Evolutionary conservation across 2,329 filamentous ascomycete species (phyloP).

Genomic region (Cladosporium sp.): DNA sequence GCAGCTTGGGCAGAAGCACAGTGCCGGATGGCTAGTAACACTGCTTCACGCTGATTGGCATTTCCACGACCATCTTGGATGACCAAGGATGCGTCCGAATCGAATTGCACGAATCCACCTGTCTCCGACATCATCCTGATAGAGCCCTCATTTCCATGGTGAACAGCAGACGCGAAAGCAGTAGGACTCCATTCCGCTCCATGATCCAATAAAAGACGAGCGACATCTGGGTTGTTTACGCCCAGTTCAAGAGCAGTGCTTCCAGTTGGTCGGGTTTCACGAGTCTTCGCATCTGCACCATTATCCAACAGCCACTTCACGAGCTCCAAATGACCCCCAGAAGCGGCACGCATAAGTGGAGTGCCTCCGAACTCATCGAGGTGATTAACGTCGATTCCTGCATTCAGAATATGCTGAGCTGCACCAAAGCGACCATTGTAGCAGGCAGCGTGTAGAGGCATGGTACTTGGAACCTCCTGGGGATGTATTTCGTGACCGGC

Average conservation of each 20-base stretch:
- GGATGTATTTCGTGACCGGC: not conserved
- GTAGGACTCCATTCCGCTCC: conserved; percentile 12
- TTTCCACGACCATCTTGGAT: too few species aligned
- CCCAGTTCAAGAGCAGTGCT: not conserved
- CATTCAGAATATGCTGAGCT: conserved; percentile 4
- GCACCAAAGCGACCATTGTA: conserved; percentile 13
- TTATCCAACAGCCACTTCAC: conserved; percentile 9
- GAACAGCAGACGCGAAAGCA: conserved; percentile 12
- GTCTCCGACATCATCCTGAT: conserved; percentile 9
- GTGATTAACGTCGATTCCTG: conserved; percentile 13
- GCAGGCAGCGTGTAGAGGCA: conserved; percentile 16
- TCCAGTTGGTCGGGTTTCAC: not conserved
- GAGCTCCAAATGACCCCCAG: conserved; percentile 9
- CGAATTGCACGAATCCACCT: conserved; percentile 4
- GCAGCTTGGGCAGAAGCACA: not conserved
- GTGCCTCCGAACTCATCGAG: conserved; percentile 15
- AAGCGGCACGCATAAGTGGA: conserved; percentile 16
- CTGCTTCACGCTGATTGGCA: not conserved
- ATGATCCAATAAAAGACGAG: conserved; percentile 8
- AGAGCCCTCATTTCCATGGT: conserved; percentile 9
- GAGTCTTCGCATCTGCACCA: not conserved
- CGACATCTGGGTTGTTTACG: not conserved
- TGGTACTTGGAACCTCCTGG: not conserved
- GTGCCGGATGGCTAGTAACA: not conserved
- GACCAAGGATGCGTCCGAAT: not conserved